phyloP scores from a whole-genome alignment of 2,329 filamentous ascomycete species.

The Pseudocercospora macadamiae region DNA sequence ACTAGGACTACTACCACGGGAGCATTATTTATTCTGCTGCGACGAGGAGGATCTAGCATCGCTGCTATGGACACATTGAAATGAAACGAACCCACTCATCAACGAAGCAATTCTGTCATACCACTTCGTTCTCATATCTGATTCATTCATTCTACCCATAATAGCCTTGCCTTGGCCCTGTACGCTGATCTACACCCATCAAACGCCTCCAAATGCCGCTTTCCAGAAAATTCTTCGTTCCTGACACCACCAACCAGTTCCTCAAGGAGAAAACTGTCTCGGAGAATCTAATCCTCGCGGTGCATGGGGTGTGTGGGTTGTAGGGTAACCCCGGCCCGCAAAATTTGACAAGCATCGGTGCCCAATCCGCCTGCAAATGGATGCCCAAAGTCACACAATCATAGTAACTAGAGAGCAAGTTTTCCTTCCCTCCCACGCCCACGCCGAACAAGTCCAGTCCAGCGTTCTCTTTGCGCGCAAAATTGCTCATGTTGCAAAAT shows the following conservation, averaged over 20 bases:
- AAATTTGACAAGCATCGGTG: background rate
- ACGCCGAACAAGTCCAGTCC: conserved; percentile 2
- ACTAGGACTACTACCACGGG: too few species aligned
- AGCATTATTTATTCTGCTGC: too few species aligned
- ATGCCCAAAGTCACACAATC: conserved; percentile 10
- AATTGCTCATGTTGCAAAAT: background rate
- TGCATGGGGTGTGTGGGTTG: background rate
- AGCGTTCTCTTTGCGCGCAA: background rate
- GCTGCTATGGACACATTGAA: background rate
- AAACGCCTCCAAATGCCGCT: conserved; percentile 22
- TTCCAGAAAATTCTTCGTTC: background rate
- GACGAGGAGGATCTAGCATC: conserved; percentile 2
- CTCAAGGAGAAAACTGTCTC: background rate
- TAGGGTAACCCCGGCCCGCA: conserved; percentile 2
- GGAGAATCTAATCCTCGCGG: conserved; percentile 1
- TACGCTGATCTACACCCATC: background rate
- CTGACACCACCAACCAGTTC: background rate
- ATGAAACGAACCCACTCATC: background rate
- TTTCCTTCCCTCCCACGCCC: background rate
- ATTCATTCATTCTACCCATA: conserved; percentile 2
- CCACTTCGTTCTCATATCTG: background rate
- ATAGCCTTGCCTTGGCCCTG: background rate
- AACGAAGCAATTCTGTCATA: background rate
- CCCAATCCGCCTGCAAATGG: background rate
- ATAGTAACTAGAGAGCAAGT: background rate